Conservation (phyloP, 2,329 filamentous ascomycete species). For the Xylaria polymorpha region DNA sequence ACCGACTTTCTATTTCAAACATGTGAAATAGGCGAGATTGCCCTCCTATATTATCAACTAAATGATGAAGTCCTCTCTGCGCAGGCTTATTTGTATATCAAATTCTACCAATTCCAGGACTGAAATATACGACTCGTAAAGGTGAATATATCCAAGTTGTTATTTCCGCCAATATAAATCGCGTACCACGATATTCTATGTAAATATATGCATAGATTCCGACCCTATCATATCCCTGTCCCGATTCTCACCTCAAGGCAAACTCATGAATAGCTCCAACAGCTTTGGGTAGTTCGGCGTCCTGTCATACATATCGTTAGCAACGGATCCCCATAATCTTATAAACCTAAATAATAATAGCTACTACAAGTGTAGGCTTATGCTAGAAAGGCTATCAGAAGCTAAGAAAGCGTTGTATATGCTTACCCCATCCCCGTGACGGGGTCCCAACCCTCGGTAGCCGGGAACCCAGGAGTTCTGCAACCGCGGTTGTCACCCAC, state of each 20-base stretch:
- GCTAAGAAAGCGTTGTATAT: not conserved
- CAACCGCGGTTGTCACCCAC: constrained; percentile 54
- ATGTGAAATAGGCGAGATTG: too few relatives aligned
- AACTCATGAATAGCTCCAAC: constrained; percentile 50
- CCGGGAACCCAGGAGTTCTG: constrained; percentile 55
- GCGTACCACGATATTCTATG: constrained; percentile 8
- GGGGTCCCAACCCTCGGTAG: constrained; percentile 56
- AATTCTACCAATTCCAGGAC: not conserved
- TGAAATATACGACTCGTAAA: not conserved
- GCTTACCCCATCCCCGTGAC: constrained; percentile 52
- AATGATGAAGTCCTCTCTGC: not conserved
- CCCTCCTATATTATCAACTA: too few relatives aligned
- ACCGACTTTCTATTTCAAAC: not conserved
- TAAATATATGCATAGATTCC: constrained; percentile 8
- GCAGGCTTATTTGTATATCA: not conserved
- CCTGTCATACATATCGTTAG: constrained; percentile 39
- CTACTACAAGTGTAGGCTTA: not conserved
- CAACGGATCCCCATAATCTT: not conserved
- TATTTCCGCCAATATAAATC: not conserved
- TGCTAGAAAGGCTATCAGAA: not conserved
- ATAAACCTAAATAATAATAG: too few relatives aligned
- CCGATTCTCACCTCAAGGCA: constrained; percentile 39
- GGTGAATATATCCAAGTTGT: not conserved
- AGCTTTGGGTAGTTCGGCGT: constrained; percentile 52
- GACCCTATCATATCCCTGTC: not conserved